phyloP scores from a whole-genome alignment of 2,329 filamentous ascomycete genomes.

The Simplicillium sp. region DNA sequence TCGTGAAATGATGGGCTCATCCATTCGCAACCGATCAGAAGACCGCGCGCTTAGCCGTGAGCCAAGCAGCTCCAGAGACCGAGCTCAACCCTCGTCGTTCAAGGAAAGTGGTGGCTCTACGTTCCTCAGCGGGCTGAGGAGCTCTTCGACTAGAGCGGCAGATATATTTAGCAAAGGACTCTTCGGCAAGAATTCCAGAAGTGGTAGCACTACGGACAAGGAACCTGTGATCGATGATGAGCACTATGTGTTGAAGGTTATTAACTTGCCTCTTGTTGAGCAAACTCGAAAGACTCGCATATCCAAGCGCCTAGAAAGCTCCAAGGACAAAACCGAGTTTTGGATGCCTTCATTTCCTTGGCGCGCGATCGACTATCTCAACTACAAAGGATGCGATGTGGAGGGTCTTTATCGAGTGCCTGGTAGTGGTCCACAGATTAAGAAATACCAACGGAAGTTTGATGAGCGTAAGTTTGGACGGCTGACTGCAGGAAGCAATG shows the following conservation, averaged over 20 bases:
- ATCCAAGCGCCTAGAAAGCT: conserved; percentile 78
- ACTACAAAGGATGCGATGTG: conserved; percentile 88
- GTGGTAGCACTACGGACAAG: conserved; percentile 59
- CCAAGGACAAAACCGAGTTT: conserved; percentile 91
- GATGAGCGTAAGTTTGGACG: conserved; percentile 55
- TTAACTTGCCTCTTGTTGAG: conserved; percentile 77
- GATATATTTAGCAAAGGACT: conserved; percentile 76
- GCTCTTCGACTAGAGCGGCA: conserved; percentile 63
- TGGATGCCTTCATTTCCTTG: conserved; percentile 98
- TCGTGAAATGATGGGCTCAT: conserved; percentile 57
- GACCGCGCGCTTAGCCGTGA: conserved; percentile 50
- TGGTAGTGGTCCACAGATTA: conserved; percentile 81
- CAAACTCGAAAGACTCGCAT: conserved; percentile 88
- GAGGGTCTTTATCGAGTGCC: conserved; percentile 90
- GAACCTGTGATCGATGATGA: conserved; percentile 64
- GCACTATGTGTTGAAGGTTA: conserved; percentile 74
- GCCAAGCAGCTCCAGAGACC: conserved; percentile 34
- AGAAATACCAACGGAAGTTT: conserved; percentile 87
- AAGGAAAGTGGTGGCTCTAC: conserved; percentile 53
- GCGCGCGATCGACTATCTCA: conserved; percentile 92
- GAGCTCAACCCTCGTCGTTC: conserved; percentile 42
- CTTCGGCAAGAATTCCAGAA: conserved; percentile 68
- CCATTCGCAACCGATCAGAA: conserved; percentile 60
- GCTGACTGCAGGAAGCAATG: not conserved
- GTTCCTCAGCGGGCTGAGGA: conserved; percentile 66